phyloP scores from a whole-genome alignment of 805 yeast genomes.

The Kregervanrija fluxuum region DNA sequence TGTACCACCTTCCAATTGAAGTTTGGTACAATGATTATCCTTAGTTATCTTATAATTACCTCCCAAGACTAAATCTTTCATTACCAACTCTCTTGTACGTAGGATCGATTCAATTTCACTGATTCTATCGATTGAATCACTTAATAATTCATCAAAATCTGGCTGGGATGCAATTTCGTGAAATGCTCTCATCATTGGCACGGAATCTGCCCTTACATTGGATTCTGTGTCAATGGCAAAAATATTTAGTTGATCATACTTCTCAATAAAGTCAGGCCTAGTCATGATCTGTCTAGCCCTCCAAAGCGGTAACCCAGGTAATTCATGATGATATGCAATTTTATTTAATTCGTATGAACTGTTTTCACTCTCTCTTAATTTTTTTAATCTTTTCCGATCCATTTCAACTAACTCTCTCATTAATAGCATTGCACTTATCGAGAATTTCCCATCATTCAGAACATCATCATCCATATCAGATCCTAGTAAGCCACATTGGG shows the following conservation, averaged over 20 bases:
- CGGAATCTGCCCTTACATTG: constrained; percentile 70
- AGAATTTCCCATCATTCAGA: constrained; percentile 74
- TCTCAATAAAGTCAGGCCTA: constrained; percentile 70
- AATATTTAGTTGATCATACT: constrained; percentile 66
- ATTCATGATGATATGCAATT: constrained; percentile 34
- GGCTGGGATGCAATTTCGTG: constrained; percentile 68
- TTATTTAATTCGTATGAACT: constrained; percentile 11
- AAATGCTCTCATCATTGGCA: constrained; percentile 87
- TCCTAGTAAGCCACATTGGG: constrained; percentile 75
- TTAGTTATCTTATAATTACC: constrained; percentile 31
- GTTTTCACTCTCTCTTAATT: constrained; percentile 20
- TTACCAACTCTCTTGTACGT: constrained; percentile 68
- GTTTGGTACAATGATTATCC: constrained; percentile 9
- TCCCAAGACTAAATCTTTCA: constrained; percentile 59
- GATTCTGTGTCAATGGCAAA: constrained; percentile 74
- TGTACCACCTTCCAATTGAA: constrained; percentile 14
- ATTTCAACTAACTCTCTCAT: constrained; percentile 66
- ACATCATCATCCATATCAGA: constrained; percentile 83
- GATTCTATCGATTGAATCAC: constrained; percentile 61
- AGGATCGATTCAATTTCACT: constrained; percentile 70
- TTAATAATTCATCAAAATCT: constrained; percentile 58
- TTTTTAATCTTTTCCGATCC: constrained; percentile 33
- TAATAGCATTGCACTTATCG: constrained; percentile 65
- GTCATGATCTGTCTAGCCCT: constrained; percentile 82
- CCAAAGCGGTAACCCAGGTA: constrained; percentile 79